A percentile compares a stretch with the other conserved stretches of the same genome.
These are phyloP conservation scores for Alternaria incomplexa DNA, from an alignment of 2,329 filamentous ascomycete species.

Conservation along the genomic window DNA sequence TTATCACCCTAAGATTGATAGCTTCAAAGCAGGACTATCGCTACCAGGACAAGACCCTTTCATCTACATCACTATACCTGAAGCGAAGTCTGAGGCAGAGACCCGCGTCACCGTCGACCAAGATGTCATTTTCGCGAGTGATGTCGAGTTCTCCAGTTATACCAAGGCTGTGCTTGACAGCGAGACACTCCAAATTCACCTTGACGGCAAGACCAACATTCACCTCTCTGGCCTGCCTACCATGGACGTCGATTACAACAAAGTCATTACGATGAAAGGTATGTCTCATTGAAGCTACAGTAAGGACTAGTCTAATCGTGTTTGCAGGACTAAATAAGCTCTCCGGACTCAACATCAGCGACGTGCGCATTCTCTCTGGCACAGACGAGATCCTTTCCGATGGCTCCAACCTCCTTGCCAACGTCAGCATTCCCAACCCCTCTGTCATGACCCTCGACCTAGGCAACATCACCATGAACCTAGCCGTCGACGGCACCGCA, in stretches of 20 bases:
- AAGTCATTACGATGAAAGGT: constrained; percentile 65
- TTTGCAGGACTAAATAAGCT: constrained; percentile 63
- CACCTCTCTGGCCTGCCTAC: constrained; percentile 59
- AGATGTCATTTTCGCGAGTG: constrained; percentile 51
- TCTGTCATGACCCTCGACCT: constrained; percentile 70
- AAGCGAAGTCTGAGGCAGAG: constrained; percentile 51
- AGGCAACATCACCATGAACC: constrained; percentile 69
- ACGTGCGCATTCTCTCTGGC: constrained; percentile 57
- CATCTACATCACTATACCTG: constrained; percentile 54
- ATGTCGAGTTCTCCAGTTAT: constrained; percentile 58
- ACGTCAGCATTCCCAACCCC: constrained; percentile 67
- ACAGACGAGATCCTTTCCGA: constrained; percentile 44
- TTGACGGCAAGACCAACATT: constrained; percentile 60
- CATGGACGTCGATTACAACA: constrained; percentile 61
- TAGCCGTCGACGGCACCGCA: constrained; percentile 58
- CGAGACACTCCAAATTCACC: constrained; percentile 57
- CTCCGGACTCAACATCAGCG: constrained; percentile 58
- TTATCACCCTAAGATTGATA: constrained; percentile 62
- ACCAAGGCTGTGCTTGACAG: constrained; percentile 56
- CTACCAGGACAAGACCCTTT: constrained; percentile 54
- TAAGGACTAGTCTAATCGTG: background rate
- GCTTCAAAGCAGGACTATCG: constrained; percentile 60
- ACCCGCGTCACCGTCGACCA: constrained; percentile 53
- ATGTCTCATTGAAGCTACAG: constrained; percentile 7
- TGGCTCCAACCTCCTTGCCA: constrained; percentile 67